phyloP scores from a whole-genome alignment of 768 basidiomycete species.

The Pisolithus orientalis region DNA sequence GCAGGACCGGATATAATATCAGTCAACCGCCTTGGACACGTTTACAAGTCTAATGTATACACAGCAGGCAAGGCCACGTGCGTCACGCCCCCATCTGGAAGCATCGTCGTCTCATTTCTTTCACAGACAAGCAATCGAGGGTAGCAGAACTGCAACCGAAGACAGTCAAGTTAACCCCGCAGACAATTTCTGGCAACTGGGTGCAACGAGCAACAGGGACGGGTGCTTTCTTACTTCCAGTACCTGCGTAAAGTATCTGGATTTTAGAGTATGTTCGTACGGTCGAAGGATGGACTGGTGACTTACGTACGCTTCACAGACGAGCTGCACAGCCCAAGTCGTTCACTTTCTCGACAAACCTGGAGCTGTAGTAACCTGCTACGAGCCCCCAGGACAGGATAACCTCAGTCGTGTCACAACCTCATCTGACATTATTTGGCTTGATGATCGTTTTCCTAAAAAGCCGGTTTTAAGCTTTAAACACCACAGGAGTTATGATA shows the following conservation, averaged over 20 bases:
- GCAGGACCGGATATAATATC: slow-evolving; percentile 30
- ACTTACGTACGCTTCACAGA: slow-evolving; percentile 22
- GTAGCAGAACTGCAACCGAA: slow-evolving; percentile 1
- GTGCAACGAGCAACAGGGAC: slow-evolving; percentile 26
- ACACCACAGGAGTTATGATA: slow-evolving; percentile 57
- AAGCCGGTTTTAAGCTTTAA: slow-evolving; percentile 56
- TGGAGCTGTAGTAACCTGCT: slow-evolving; percentile 44
- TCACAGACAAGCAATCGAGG: slow-evolving; percentile 17
- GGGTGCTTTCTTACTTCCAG: slow-evolving; percentile 44
- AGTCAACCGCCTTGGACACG: slow-evolving; percentile 46
- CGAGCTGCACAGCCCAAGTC: slow-evolving; percentile 15
- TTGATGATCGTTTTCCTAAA: slow-evolving; percentile 54
- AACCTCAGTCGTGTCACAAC: slow-evolving; percentile 49
- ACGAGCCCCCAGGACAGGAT: slow-evolving; percentile 39
- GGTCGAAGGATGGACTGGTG: neutral
- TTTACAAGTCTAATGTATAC: slow-evolving; percentile 42
- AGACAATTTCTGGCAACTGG: slow-evolving; percentile 47
- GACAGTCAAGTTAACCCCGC: slow-evolving; percentile 13
- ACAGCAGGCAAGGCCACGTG: slow-evolving; percentile 36
- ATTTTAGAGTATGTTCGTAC: slow-evolving; percentile 46
- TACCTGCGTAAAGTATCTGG: slow-evolving; percentile 38
- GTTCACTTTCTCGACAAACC: slow-evolving; percentile 32
- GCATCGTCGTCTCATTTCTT: neutral
- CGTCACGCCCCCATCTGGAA: slow-evolving; percentile 12
- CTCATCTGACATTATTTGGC: slow-evolving; percentile 61